Evolutionary conservation across 164 flowering plant species (phyloP).

Genomic region (Platanus orientalis): DNA sequence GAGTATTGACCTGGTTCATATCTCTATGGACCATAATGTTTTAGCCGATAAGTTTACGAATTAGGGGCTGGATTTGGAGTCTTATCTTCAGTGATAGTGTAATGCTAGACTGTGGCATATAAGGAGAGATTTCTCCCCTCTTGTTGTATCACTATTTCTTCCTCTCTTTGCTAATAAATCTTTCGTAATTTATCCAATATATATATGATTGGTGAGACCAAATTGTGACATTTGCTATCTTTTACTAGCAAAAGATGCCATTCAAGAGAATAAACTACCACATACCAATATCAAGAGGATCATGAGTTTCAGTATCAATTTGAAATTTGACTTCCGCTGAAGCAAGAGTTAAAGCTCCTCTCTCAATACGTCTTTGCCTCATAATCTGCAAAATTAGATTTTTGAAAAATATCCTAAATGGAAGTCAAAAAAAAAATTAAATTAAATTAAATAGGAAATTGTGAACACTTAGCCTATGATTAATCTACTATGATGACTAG

Average conservation of each 20-base stretch:
- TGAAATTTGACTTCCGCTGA: slow-evolving; percentile 99
- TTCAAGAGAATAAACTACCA: neutral
- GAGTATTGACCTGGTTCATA: too few species aligned
- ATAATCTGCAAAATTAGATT: slow-evolving; percentile 52
- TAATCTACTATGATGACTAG: neutral
- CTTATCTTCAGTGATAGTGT: too few species aligned
- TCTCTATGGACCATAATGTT: too few species aligned
- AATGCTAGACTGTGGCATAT: too few species aligned
- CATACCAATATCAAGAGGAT: slow-evolving; percentile 98
- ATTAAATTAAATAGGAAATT: neutral
- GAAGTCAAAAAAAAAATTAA: neutral
- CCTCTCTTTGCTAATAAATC: too few species aligned
- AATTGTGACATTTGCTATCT: neutral
- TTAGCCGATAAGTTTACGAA: too few species aligned
- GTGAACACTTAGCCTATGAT: neutral
- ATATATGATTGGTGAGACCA: too few species aligned
- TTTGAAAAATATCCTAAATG: slow-evolving; percentile 3
- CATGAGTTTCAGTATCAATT: slow-evolving; percentile 98
- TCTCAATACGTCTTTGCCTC: slow-evolving; percentile 89
- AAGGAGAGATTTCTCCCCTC: too few species aligned
- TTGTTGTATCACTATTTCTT: too few species aligned
- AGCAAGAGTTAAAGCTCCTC: slow-evolving; percentile 98
- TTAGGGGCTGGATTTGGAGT: too few species aligned
- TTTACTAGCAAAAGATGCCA: neutral
- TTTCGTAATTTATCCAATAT: too few species aligned